These are phyloP conservation scores for Neurospora crassa DNA, from an alignment of 2,329 filamentous ascomycete genomes.

Conservation along the genomic window DNA sequence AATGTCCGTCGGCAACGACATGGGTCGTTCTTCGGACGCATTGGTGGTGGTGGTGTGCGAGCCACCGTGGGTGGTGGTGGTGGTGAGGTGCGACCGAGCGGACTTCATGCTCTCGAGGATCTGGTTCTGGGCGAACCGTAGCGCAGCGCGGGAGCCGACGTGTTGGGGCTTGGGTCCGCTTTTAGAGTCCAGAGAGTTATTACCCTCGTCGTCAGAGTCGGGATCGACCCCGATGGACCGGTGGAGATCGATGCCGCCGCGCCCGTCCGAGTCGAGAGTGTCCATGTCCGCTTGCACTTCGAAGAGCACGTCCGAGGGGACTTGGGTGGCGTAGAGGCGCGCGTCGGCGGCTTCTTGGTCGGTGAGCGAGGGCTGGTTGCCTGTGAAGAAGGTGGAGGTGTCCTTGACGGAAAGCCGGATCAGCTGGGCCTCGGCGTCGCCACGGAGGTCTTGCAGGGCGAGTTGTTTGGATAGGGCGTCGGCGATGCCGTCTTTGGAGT, in stretches of 20 bases:
- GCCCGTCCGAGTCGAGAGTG: conserved; percentile 35
- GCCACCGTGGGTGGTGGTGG: too few species aligned
- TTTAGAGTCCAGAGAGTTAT: conserved; percentile 27
- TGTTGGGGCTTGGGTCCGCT: conserved; percentile 34
- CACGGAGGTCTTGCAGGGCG: conserved; percentile 69
- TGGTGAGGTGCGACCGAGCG: not conserved
- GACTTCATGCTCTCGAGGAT: conserved; percentile 51
- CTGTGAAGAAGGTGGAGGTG: conserved; percentile 70
- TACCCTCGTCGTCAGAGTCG: conserved; percentile 56
- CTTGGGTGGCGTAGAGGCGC: conserved; percentile 56
- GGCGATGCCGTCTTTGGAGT: conserved; percentile 38
- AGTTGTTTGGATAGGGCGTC: conserved; percentile 49
- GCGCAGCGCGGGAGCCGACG: conserved; percentile 60
- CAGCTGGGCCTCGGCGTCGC: conserved; percentile 62
- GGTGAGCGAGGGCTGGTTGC: conserved; percentile 38
- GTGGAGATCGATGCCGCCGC: conserved; percentile 50
- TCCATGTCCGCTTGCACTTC: conserved; percentile 54
- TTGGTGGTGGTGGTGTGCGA: not conserved
- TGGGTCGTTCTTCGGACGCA: conserved; percentile 29
- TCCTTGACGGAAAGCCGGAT: conserved; percentile 83
- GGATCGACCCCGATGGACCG: conserved; percentile 59
- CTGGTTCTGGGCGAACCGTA: conserved; percentile 54
- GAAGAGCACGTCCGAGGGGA: conserved; percentile 58
- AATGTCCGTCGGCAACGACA: conserved; percentile 46
- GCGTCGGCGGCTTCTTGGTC: conserved; percentile 10